phyloP scores from a whole-genome alignment of 352 stramenopile genomes.

The Phytophthora niederhauseri region DNA sequence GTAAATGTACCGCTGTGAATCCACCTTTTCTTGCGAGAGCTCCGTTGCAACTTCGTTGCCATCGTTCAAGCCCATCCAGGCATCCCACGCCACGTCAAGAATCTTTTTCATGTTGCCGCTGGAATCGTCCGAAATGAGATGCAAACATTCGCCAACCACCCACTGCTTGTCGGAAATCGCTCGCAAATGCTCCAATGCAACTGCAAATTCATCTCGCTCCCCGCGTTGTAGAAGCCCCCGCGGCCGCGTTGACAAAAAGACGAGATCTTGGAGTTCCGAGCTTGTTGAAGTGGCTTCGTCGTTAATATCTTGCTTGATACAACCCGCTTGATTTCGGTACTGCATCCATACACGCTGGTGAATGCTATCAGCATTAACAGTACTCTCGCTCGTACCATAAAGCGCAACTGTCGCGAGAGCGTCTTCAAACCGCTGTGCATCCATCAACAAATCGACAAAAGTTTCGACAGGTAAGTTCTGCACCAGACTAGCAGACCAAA shows the following conservation, averaged over 20 bases:
- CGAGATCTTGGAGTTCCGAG: constrained; percentile 6
- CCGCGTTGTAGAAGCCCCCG: constrained; percentile 17
- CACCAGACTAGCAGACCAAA: constrained; percentile 29
- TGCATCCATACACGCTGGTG: constrained; percentile 57
- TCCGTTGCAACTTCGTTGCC: constrained; percentile 13
- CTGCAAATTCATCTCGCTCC: constrained; percentile 35
- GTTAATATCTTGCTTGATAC: not conserved
- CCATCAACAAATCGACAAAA: constrained; percentile 53
- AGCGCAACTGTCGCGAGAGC: constrained; percentile 38
- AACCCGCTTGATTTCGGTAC: constrained; percentile 36
- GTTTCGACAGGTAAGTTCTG: constrained; percentile 18
- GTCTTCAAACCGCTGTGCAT: constrained; percentile 41
- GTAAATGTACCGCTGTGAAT: constrained; percentile 46
- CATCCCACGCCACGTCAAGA: constrained; percentile 48
- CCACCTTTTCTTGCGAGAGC: constrained; percentile 21
- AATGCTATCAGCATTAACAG: constrained; percentile 47
- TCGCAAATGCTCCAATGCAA: constrained; percentile 51
- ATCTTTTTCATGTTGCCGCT: constrained; percentile 65
- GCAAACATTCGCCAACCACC: constrained; percentile 54
- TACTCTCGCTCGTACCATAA: constrained; percentile 11
- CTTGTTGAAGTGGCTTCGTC: not conserved
- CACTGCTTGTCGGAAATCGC: constrained; percentile 52
- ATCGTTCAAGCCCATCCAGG: constrained; percentile 23
- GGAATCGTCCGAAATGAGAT: constrained; percentile 44
- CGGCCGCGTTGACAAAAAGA: constrained; percentile 27